Percentiles rank a stretch among this genome's conserved stretches.
phyloP scores from a whole-genome alignment of 495 filamentous ascomycete species.

The Copromyces sp. region DNA sequence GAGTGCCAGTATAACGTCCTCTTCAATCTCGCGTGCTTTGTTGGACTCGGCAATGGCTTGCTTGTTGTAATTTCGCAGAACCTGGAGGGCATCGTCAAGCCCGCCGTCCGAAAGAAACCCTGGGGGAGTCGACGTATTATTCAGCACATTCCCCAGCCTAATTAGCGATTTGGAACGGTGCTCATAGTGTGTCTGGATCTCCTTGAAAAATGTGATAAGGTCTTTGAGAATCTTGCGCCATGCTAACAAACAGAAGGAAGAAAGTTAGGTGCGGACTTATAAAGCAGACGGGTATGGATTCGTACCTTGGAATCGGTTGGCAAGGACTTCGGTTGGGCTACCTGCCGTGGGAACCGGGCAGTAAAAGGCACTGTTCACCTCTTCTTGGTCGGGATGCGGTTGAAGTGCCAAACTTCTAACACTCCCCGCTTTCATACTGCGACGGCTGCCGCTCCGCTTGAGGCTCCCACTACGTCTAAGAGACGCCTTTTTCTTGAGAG shows the following conservation, averaged over 20 bases:
- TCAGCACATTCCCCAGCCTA: constrained; percentile 74
- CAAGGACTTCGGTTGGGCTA: constrained; percentile 80
- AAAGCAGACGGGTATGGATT: constrained; percentile 2
- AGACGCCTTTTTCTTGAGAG: constrained; percentile 78
- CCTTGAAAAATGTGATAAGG: constrained; percentile 86
- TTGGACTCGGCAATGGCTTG: constrained; percentile 70
- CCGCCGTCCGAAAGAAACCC: constrained; percentile 69
- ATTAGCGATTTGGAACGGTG: constrained; percentile 69
- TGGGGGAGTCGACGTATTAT: constrained; percentile 62
- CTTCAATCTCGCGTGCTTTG: constrained; percentile 83
- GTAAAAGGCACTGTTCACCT: constrained; percentile 75
- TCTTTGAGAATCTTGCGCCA: constrained; percentile 96
- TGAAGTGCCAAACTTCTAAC: constrained; percentile 63
- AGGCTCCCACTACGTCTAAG: constrained; percentile 62
- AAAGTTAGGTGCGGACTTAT: constrained; percentile 2
- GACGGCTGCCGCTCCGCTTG: constrained; percentile 66
- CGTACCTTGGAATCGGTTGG: constrained; percentile 82
- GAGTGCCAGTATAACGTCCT: constrained; percentile 78
- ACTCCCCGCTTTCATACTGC: constrained; percentile 70
- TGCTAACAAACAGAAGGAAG: constrained; percentile 37
- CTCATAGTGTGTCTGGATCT: constrained; percentile 87
- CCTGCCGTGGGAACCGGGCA: constrained; percentile 81
- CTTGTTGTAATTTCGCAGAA: constrained; percentile 74
- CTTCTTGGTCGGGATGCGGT: constrained; percentile 51
- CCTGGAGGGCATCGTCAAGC: constrained; percentile 72